phyloP scores from a whole-genome alignment of 306 rosid species.

The Medicago ruthenica region DNA sequence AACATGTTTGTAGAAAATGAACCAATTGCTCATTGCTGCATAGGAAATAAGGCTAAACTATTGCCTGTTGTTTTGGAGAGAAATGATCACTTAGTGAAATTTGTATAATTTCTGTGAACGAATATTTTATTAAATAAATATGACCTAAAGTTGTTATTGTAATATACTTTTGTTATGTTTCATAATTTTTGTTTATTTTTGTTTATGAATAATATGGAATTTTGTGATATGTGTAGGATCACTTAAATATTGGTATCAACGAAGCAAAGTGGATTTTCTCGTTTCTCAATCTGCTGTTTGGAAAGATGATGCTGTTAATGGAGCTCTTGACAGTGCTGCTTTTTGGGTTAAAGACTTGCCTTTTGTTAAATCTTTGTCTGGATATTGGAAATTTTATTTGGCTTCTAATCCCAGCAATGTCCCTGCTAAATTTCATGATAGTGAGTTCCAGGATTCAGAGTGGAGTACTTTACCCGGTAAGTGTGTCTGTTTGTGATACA shows the following conservation, averaged over 20 bases:
- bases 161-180: not conserved
- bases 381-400: constrained; percentile 83
- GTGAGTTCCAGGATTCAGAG: constrained; percentile 64
- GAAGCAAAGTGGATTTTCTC: constrained; percentile 74
- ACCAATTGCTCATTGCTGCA: not conserved
- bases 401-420: constrained; percentile 73
- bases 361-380: constrained; percentile 84
- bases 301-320: constrained; percentile 79
- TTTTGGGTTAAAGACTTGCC: constrained; percentile 85
- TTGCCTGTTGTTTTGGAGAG: constrained; percentile 30
- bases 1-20: too few species aligned
- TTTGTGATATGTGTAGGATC: constrained; percentile 64
- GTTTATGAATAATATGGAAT: constrained; percentile 22
- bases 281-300: constrained; percentile 80
- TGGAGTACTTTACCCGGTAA: constrained; percentile 88
- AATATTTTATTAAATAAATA: not conserved
- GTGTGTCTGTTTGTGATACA: constrained; percentile 8
- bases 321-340: constrained; percentile 81
- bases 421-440: constrained; percentile 68
- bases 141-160: not conserved
- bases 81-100: not conserved
- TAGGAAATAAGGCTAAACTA: constrained; percentile 9
- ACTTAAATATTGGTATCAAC: constrained; percentile 82
- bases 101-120: constrained; percentile 12
- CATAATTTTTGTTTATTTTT: not conserved